These are phyloP conservation scores for Coemansia sp. DNA, from an alignment of 192 early-diverging fungal species.

Conservation along the genomic window DNA sequence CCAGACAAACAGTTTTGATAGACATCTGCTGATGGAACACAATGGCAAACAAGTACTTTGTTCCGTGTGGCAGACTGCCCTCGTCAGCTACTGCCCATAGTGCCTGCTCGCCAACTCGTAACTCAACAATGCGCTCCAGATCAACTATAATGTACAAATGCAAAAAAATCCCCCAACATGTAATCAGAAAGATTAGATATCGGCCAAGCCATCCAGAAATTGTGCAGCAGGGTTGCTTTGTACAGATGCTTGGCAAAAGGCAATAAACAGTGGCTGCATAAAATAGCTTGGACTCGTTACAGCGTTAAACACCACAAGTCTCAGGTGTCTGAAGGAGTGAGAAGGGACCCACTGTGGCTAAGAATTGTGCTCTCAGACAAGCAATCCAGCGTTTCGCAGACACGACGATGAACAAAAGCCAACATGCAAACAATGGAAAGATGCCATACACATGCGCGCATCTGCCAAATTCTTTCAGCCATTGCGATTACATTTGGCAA, in stretches of 20 bases:
- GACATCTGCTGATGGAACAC: constrained; percentile 44
- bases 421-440: background rate
- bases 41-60: constrained; percentile 44
- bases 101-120: constrained; percentile 45
- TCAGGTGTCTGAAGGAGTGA: too few relatives aligned
- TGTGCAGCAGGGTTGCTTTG: background rate
- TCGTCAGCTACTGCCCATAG: constrained; percentile 49
- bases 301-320: background rate
- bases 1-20: constrained; percentile 41
- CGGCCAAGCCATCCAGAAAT: background rate
- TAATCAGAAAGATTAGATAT: background rate
- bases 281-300: background rate
- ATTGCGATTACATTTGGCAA: background rate
- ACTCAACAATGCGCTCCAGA: constrained; percentile 52
- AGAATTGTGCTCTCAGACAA: background rate
- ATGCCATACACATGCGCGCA: background rate
- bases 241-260: background rate
- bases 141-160: constrained; percentile 35
- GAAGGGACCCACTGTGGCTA: background rate
- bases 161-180: background rate
- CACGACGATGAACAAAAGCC: constrained; percentile 10
- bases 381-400: background rate
- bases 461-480: background rate
- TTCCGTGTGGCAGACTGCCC: constrained; percentile 39
- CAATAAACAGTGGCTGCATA: background rate